Percentiles rank a stretch among this genome's conserved stretches.
These are phyloP conservation scores for Croton setiger DNA, from an alignment of 441 rosid species.

Conservation along the genomic window DNA sequence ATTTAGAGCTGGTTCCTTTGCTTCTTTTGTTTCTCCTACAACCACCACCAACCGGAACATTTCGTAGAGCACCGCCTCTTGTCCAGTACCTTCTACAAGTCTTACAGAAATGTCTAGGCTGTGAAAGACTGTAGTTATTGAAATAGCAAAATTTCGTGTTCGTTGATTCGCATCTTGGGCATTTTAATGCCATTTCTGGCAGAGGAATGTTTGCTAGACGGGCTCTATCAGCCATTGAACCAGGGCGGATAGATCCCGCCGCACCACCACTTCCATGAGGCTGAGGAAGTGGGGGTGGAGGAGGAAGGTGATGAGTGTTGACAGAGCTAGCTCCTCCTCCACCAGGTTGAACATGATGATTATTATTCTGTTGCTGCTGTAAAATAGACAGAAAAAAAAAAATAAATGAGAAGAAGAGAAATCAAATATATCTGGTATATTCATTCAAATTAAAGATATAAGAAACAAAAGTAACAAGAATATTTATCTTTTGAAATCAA, in stretches of 20 bases:
- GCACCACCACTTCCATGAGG: slow-evolving; percentile 54
- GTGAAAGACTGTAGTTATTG: slow-evolving; percentile 93
- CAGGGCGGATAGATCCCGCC: slow-evolving; percentile 67
- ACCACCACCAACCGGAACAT: slow-evolving; percentile 90
- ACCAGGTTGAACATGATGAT: slow-evolving; percentile 26
- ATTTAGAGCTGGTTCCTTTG: slow-evolving; percentile 57
- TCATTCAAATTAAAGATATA: slow-evolving; percentile 48
- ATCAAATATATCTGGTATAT: slow-evolving; percentile 58
- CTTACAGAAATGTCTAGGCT: slow-evolving; percentile 97
- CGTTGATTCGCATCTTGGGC: slow-evolving; percentile 91
- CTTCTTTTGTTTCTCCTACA: slow-evolving; percentile 83
- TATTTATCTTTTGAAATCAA: slow-evolving; percentile 37
- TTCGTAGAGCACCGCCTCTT: slow-evolving; percentile 86
- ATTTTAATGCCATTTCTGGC: slow-evolving; percentile 71
- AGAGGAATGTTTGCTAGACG: slow-evolving; percentile 72
- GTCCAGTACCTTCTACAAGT: slow-evolving; percentile 98
- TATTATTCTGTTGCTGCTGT: slow-evolving; percentile 45
- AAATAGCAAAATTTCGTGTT: slow-evolving; percentile 96
- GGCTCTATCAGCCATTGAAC: slow-evolving; percentile 91
- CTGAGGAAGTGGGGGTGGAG: slow-evolving; percentile 46
- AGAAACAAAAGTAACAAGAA: slow-evolving; percentile 32
- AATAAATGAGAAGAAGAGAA: slow-evolving; percentile 14
- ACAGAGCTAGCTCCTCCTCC: slow-evolving; percentile 21
- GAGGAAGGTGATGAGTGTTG: slow-evolving; percentile 39
- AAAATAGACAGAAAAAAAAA: slow-evolving; percentile 12